phyloP scores from a whole-genome alignment of 176 grass and related monocot genomes.

The Carex parvula region DNA sequence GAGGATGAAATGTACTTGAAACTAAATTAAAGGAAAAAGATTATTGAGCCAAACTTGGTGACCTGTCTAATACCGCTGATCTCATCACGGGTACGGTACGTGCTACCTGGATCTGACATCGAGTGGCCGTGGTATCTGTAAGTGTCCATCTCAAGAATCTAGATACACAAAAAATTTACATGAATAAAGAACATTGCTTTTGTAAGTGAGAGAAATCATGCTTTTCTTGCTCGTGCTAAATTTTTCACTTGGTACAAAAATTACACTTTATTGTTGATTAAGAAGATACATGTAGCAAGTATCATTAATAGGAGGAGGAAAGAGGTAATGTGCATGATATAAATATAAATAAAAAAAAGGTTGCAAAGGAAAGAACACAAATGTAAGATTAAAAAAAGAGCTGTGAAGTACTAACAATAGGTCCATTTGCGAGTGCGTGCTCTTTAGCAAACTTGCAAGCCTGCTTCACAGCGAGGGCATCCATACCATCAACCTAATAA shows the following conservation, averaged over 20 bases:
- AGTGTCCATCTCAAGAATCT: constrained; percentile 99
- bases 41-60: background rate
- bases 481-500: constrained; percentile 86
- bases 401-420: constrained; percentile 53
- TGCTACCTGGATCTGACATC: constrained; percentile 90
- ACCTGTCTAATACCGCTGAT: constrained; percentile 78
- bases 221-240: background rate
- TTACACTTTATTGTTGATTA: background rate
- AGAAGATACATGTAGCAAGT: constrained; percentile 2
- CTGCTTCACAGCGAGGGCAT: constrained; percentile 85
- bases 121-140: constrained; percentile 93
- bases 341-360: background rate
- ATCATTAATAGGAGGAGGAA: background rate
- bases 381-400: background rate
- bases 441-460: constrained; percentile 88
- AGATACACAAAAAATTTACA: constrained; percentile 22
- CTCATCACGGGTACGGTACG: constrained; percentile 72
- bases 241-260: background rate
- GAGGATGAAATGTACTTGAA: background rate
- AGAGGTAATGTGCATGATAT: background rate
- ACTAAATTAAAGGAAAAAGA: background rate
- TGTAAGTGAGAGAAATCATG: background rate
- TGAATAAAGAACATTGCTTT: background rate
- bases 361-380: background rate
- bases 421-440: constrained; percentile 62